These are phyloP conservation scores for Basidioascus undulatus DNA, from an alignment of 768 basidiomycete genomes.

Conservation along the genomic window DNA sequence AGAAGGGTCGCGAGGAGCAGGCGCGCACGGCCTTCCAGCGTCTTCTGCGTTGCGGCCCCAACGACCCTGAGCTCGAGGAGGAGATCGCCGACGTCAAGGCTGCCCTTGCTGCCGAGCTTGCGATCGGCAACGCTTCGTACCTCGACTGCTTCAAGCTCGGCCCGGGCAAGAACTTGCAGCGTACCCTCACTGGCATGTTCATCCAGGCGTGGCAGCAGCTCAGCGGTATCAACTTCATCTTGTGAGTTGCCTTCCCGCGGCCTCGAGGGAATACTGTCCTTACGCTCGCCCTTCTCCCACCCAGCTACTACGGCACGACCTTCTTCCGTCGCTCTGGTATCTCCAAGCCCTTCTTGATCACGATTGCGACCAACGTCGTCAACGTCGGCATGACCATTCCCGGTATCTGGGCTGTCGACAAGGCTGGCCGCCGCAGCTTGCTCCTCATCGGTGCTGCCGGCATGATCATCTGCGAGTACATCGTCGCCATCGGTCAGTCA, in stretches of 20 bases:
- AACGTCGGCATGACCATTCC: slow-evolving; percentile 44
- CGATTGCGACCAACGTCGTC: too few relatives aligned
- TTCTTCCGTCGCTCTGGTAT: slow-evolving; percentile 12
- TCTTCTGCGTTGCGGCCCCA: slow-evolving; percentile 31
- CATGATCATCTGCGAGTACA: slow-evolving; percentile 67
- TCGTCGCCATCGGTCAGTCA: slow-evolving; percentile 50
- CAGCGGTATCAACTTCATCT: too few relatives aligned
- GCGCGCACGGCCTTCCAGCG: slow-evolving; percentile 37
- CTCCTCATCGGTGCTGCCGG: slow-evolving; percentile 54
- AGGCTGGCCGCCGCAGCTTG: slow-evolving; percentile 55
- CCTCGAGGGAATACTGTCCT: slow-evolving; percentile 54
- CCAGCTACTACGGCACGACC: slow-evolving; percentile 13
- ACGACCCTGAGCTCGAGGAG: slow-evolving; percentile 30
- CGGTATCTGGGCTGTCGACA: slow-evolving; percentile 59
- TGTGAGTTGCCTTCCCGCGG: slow-evolving; percentile 15
- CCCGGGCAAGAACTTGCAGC: slow-evolving; percentile 30
- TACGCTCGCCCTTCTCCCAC: too few relatives aligned
- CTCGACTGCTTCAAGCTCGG: slow-evolving; percentile 37
- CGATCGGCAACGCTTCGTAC: slow-evolving; percentile 37
- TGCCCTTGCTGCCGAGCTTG: slow-evolving; percentile 38
- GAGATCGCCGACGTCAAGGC: slow-evolving; percentile 29
- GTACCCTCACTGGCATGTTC: slow-evolving; percentile 61
- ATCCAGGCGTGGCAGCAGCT: slow-evolving; percentile 57
- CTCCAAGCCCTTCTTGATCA: too few relatives aligned
- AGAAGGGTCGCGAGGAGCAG: slow-evolving; percentile 33